A percentile compares a stretch with the other conserved stretches of the same genome.
Evolutionary conservation across 768 basidiomycete species (phyloP).

Genomic region (Lyophyllum decastes): DNA sequence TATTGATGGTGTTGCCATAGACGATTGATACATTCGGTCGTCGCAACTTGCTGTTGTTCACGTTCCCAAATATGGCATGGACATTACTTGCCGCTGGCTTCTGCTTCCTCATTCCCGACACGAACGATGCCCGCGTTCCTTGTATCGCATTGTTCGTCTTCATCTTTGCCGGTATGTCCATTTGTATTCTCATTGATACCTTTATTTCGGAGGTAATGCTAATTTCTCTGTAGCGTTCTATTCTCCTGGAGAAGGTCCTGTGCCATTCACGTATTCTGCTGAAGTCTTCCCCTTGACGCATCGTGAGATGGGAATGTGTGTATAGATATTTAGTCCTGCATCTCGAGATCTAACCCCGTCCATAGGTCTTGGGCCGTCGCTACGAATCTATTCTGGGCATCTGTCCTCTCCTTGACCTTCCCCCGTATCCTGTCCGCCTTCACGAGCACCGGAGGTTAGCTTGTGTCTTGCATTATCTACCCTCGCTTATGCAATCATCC

Average conservation of each 20-base stretch:
- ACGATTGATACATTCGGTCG: slow-evolving; percentile 77
- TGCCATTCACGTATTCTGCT: slow-evolving; percentile 89
- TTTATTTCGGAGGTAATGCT: not conserved
- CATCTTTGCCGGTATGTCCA: slow-evolving; percentile 38
- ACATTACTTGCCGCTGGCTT: slow-evolving; percentile 77
- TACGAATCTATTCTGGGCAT: slow-evolving; percentile 52
- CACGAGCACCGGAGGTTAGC: slow-evolving; percentile 34
- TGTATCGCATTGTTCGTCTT: slow-evolving; percentile 45
- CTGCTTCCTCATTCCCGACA: slow-evolving; percentile 54
- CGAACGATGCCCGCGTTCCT: slow-evolving; percentile 39
- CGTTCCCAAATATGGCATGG: slow-evolving; percentile 82
- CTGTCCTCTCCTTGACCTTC: slow-evolving; percentile 59
- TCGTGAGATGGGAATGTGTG: slow-evolving; percentile 63
- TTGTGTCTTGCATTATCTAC: not conserved
- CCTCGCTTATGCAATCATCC: not conserved
- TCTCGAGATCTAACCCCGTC: slow-evolving; percentile 18
- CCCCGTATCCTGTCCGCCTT: slow-evolving; percentile 54
- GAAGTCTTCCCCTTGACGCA: slow-evolving; percentile 89
- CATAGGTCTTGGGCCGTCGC: slow-evolving; percentile 56
- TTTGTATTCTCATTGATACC: not conserved
- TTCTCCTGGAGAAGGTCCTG: slow-evolving; percentile 87
- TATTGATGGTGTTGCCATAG: slow-evolving; percentile 20
- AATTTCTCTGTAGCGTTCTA: slow-evolving; percentile 50
- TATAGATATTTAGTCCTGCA: slow-evolving; percentile 23
- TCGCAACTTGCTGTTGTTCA: slow-evolving; percentile 70